Evolutionary conservation across 208 protist genomes (phyloP), one percentile per base, ranked within the genome.

Genomic region (Trypanosoma avium): DNA sequence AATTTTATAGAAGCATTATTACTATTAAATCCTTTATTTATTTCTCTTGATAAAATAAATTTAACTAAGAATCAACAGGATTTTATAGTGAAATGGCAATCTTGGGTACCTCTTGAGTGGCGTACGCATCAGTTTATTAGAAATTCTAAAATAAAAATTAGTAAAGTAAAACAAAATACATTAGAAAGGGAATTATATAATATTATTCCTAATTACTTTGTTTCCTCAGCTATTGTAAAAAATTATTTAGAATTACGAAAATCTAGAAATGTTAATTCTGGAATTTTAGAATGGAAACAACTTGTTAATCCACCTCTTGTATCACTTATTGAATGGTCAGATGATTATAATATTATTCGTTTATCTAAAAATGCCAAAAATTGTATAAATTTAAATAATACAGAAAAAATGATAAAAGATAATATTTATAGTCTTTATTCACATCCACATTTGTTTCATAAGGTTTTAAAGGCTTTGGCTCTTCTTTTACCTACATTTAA

Each of bases 161-260:
- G 24, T 49, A 29, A 22, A 12, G n/a, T 47, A 19, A 21, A 42
- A 13, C 3, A 6, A 35, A 19, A 36, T 27, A 1, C 46, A 24
- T 17, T 57, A 21, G 19, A 56, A 1, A 7, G 12, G 10, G 54
- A 70, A 24, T 47, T 70, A 6, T 57, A 22, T 59, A 10, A 52
- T 36, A 38, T 71, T 42, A 48, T 71, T 32, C 56, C 56, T 24
- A 58, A 33, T 8, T 71, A 71, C 49, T 71, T 71, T 49, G 66
- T 71, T 6, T n/a, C 66, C 10, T 46, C 46, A 10, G 8, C 19
- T 32, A 55, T 71, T 29, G 48, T 63, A 29, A 43, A 40, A 8
- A 57, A 58, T 17, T 48, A 58, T 19, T 24, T 64, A 19, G 35
- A 24, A 27, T 43, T 45, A 0, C 30, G n/a, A 43, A 3, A 57